Evolutionary conservation across 495 filamentous ascomycete species (phyloP), one percentile per base, ranked within the genome.

Genomic region (Podospora sp.): DNA sequence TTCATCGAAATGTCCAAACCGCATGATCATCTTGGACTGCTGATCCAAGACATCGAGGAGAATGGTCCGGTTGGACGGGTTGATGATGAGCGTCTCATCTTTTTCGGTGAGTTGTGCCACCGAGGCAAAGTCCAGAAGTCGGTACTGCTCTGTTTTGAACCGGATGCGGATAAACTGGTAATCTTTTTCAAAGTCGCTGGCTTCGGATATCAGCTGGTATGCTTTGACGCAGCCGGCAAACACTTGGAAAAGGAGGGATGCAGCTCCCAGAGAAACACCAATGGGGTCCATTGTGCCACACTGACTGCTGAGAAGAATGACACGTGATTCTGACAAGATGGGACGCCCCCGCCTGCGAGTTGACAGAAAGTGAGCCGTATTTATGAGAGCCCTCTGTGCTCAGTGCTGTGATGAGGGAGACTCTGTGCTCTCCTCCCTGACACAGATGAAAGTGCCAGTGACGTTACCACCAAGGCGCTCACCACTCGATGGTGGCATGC

Each of bases 151-250:
- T n/a, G 57, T 35, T 29, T 60, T 60, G 57, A 60, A 60, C 8
- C 57, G 1, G 57, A 60, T 60, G 57, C 22, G 57, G 27, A 29
- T 29, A 11, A 35, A 60, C 24, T 35, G 57, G 57, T 60, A 60
- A 4, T 60, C 27, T n/a, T 60, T 60, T 14, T 60, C 57, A 14
- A 60, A 35, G n/a, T 35, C 57, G 27, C 27, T 27, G 1, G 57
- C 57, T 33, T 60, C 57, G 21, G 57, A 60, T 22, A 60, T 27
- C 24, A 60, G 29, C 29, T 60, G 22, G 24, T 60, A 60, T 14
- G 57, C 57, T 60, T 33, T 25, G 29, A 60, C 29, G n/a, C 57
- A 60, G 57, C 57, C 57, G n/a, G 57, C 57, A 14, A 60, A 60
- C 22, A 60, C 24, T 24, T 60, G 57, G 57, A 60, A 60, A 6